Conservation (phyloP, 202 grass and related monocot species). For the Carex arenaria region DNA sequence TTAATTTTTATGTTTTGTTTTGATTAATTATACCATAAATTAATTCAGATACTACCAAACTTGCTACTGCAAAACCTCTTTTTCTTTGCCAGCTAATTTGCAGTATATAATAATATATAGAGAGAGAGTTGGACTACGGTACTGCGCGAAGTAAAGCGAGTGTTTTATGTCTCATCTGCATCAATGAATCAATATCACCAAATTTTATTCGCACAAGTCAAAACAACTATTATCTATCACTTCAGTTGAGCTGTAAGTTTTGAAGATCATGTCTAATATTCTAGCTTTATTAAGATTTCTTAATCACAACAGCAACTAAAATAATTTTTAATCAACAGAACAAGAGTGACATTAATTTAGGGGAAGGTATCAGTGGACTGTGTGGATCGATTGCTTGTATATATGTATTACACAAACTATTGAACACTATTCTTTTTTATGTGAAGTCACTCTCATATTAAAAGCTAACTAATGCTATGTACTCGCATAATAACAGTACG, state of each 20-base stretch:
- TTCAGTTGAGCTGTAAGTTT: background rate
- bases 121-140: too few relatives aligned
- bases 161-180: background rate
- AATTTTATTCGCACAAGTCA: background rate
- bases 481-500: background rate
- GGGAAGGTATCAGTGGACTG: background rate
- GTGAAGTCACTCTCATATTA: background rate
- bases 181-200: background rate
- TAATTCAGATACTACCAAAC: background rate
- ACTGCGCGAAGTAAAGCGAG: too few relatives aligned
- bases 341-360: background rate
- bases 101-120: too few relatives aligned
- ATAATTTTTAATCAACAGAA: background rate
- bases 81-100: background rate
- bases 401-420: too few relatives aligned
- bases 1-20: background rate
- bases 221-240: background rate
- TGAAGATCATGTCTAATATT: background rate
- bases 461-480: background rate
- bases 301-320: background rate
- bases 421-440: background rate
- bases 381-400: background rate
- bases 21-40: background rate
- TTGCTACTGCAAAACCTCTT: background rate
- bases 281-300: background rate